phyloP scores from a whole-genome alignment of 768 basidiomycete genomes.

The Pleurotus salmoneostramineus region DNA sequence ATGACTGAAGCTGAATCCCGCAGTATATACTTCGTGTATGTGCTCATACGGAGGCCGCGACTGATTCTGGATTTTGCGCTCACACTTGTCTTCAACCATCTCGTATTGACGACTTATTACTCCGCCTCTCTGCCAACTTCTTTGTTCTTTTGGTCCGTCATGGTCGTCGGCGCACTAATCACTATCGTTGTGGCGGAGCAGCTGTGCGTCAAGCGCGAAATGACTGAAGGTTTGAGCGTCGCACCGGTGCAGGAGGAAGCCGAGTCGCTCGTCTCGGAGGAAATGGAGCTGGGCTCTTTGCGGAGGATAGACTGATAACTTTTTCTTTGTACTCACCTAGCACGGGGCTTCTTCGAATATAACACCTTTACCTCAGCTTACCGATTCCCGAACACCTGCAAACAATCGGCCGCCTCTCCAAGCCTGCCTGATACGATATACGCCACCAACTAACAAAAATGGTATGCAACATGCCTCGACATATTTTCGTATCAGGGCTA shows the following conservation, averaged over 20 bases:
- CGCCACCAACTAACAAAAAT: neutral
- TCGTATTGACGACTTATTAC: conserved; percentile 93
- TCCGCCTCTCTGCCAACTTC: conserved; percentile 81
- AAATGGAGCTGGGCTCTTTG: conserved; percentile 53
- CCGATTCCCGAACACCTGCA: no score
- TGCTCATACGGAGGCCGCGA: conserved; percentile 85
- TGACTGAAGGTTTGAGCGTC: conserved; percentile 76
- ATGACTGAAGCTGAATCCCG: conserved; percentile 1
- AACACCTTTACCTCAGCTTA: no score
- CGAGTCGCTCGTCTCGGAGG: conserved; percentile 54
- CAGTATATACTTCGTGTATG: conserved; percentile 78
- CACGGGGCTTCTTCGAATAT: neutral
- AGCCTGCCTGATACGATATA: neutral
- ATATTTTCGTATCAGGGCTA: no score
- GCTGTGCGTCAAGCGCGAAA: conserved; percentile 85
- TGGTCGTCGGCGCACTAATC: conserved; percentile 64
- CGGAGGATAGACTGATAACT: conserved; percentile 33
- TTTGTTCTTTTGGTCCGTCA: conserved; percentile 87
- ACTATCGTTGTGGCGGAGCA: conserved; percentile 87
- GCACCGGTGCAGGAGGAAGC: conserved; percentile 44
- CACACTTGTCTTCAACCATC: conserved; percentile 88
- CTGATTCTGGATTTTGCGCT: conserved; percentile 93
- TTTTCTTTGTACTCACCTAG: neutral
- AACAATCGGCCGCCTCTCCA: no score
- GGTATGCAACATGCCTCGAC: no score